Evolutionary conservation across 176 grass and related monocot genomes (phyloP).

Genomic region (Coix lacrymajobi): DNA sequence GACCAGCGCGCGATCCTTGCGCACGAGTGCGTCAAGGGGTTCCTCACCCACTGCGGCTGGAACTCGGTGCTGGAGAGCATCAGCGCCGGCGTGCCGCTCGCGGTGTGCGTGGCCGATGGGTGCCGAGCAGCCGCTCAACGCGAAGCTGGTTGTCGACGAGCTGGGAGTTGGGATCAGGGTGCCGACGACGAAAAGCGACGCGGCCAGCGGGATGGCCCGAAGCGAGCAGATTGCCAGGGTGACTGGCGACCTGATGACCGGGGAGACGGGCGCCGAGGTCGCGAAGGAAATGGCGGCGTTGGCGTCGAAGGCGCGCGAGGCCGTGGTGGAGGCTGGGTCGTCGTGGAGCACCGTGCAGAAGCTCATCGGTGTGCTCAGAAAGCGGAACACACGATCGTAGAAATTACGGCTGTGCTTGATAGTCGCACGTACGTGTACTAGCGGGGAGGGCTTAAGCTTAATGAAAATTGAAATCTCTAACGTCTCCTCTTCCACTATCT

Average conservation of each 20-base stretch:
- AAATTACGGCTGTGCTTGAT: no score
- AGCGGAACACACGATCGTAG: neutral
- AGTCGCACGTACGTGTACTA: no score
- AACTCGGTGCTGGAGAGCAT: constrained; percentile 23
- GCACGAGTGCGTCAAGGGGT: constrained; percentile 2
- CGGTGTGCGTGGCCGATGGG: constrained; percentile 25
- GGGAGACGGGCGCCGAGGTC: neutral
- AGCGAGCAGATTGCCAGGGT: neutral
- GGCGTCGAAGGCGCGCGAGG: neutral
- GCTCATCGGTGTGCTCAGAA: neutral
- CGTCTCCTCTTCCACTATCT: no score
- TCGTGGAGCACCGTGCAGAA: constrained; percentile 11
- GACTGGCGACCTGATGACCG: neutral
- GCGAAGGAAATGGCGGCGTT: neutral
- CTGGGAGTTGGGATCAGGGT: neutral
- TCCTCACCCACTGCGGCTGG: constrained; percentile 21
- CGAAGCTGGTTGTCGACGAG: neutral
- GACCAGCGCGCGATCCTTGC: constrained; percentile 17
- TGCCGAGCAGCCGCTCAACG: constrained; percentile 24
- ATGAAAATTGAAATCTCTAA: no score
- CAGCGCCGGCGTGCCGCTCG: constrained; percentile 25
- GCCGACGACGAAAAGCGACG: accelerated
- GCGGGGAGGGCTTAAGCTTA: no score
- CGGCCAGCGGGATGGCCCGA: neutral
- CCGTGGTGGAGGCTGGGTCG: neutral